A percentile compares a stretch with the other conserved stretches of the same genome.
These are phyloP conservation scores for Didymellaceae sp. DNA, from an alignment of 2,329 filamentous ascomycete genomes.

Conservation along the genomic window DNA sequence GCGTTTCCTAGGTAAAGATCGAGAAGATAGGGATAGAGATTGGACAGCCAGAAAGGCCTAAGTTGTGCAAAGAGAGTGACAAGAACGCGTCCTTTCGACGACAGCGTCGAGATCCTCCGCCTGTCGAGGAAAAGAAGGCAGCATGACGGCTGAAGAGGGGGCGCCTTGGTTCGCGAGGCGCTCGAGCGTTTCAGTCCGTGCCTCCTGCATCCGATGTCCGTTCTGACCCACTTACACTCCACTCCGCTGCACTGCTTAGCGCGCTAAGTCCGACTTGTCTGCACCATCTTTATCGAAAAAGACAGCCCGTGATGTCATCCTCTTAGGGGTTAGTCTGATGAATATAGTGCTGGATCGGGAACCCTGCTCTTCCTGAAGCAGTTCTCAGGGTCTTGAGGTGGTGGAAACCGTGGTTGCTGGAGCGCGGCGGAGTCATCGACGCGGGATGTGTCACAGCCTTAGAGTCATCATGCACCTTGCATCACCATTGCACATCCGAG, in stretches of 20 bases:
- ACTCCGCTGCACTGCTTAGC: conserved; percentile 10
- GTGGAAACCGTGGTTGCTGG: conserved; percentile 4
- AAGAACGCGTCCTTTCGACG: conserved; percentile 28
- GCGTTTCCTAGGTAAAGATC: conserved; percentile 14
- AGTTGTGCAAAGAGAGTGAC: conserved; percentile 42
- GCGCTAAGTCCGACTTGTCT: conserved; percentile 15
- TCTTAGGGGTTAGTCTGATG: conserved; percentile 12
- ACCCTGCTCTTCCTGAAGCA: neutral
- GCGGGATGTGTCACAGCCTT: conserved; percentile 13
- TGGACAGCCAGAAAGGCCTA: conserved; percentile 39
- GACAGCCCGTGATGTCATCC: conserved; percentile 16
- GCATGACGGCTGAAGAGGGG: conserved; percentile 15
- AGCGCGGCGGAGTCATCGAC: conserved; percentile 5
- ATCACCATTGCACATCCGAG: conserved; percentile 5
- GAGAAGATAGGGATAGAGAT: conserved; percentile 23
- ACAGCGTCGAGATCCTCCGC: conserved; percentile 41
- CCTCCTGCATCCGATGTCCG: conserved; percentile 18
- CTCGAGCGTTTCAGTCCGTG: conserved; percentile 21
- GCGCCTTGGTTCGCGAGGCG: conserved; percentile 13
- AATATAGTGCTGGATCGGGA: conserved; percentile 5
- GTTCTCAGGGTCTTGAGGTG: conserved; percentile 7
- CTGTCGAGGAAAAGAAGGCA: conserved; percentile 29
- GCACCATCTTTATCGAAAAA: conserved; percentile 13
- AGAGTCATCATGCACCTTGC: conserved; percentile 9
- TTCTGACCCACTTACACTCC: conserved; percentile 12